Evolutionary conservation across 257 asterid genomes (phyloP), one percentile per base, ranked within the genome.

Genomic region (Capsicum chinense): DNA sequence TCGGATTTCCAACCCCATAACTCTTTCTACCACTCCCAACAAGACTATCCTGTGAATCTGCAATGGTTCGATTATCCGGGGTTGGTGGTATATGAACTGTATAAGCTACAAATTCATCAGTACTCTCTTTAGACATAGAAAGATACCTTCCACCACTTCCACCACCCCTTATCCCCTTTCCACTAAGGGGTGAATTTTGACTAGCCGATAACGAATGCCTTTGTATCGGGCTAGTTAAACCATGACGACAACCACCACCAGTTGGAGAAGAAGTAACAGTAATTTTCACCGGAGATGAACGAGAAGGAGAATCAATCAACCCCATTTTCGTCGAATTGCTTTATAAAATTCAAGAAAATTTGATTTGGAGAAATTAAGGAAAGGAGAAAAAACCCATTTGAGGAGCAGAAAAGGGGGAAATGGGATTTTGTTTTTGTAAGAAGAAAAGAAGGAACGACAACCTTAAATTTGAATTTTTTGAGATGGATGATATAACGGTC

Each of bases 11-110:
- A 87, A 89, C 88, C 0, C 90, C 92, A 58, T 80, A 88, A 84
- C 95, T 90, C 35, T 87, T 90, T 74, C 81, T 11, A 50, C 63
- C 52, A 14, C 74, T 35, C 42, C 69, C 69, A 63, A 63, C 86
- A 56, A 88, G 89, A 16, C 90, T 93, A 47, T 69, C 87, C 60
- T 84, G 88, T 1, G 98, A 90, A 58, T 92, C 93, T 6, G 90
- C 63, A 3, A 92, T 6, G 2, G 57, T 70, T 16, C 95, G 87
- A 33, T 92, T 88, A 21, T 96, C 97, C 0, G 99, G 98, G 6
- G 98, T 96, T 1, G 91, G 92, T n/a, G 99, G 98, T 33, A 94
- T 92, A 3, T 96, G 99, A 42, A 96, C 99, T 0, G 98, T 94
- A 89, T 96, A 96, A 7, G 95, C 97, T 0, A 92, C 97, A 79